Conservation (phyloP, 306 rosid genomes). For the Vachellia pachyceras region DNA sequence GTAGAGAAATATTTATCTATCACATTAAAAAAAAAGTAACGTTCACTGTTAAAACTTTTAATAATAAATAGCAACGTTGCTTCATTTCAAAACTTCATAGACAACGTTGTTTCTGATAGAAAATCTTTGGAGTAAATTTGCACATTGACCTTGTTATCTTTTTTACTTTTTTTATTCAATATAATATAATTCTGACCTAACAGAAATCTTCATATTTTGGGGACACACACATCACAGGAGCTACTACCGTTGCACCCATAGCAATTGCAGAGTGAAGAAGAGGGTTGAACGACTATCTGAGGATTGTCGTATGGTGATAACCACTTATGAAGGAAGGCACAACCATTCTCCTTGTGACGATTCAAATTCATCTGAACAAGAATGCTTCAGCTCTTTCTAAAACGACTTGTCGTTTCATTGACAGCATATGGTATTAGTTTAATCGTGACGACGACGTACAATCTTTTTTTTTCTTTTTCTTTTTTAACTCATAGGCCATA, state of each 20-base stretch:
- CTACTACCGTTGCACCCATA: slow-evolving; percentile 94
- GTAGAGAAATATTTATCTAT: too few relatives aligned
- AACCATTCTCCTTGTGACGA: slow-evolving; percentile 95
- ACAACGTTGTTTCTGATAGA: too few relatives aligned
- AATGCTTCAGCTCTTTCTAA: slow-evolving; percentile 79
- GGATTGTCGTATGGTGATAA: slow-evolving; percentile 97
- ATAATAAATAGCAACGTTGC: too few relatives aligned
- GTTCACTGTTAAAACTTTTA: too few relatives aligned
- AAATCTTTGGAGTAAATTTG: too few relatives aligned
- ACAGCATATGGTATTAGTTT: slow-evolving; percentile 5
- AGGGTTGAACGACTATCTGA: slow-evolving; percentile 94
- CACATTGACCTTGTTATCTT: not conserved
- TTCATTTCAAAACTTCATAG: too few relatives aligned
- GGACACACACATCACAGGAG: slow-evolving; percentile 66
- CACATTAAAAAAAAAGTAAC: too few relatives aligned
- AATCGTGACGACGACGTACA: slow-evolving; percentile 7
- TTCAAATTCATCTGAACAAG: slow-evolving; percentile 89
- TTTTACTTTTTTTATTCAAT: not conserved
- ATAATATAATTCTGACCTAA: not conserved
- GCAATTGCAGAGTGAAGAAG: slow-evolving; percentile 93
- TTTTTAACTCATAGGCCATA: slow-evolving; percentile 4
- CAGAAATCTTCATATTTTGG: not conserved
- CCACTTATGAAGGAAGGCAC: slow-evolving; percentile 99
- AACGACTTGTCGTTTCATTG: slow-evolving; percentile 3
- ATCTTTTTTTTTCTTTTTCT: not conserved